phyloP scores from a whole-genome alignment of 2,329 filamentous ascomycete species.

The Xylariales sp. region DNA sequence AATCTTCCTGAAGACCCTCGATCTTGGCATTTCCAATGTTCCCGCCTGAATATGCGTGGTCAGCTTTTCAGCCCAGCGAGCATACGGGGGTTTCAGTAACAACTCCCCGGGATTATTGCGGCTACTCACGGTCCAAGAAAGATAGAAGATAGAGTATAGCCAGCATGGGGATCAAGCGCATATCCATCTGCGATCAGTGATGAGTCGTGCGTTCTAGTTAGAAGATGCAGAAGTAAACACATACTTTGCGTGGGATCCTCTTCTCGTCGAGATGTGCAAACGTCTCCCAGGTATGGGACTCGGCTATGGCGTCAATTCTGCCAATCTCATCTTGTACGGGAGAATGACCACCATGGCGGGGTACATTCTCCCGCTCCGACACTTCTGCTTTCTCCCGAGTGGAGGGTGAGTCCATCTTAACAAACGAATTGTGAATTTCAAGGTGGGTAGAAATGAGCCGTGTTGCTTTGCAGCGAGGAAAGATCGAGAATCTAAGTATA shows the following conservation, averaged over 20 bases:
- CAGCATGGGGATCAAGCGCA: conserved; percentile 57
- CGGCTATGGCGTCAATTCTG: conserved; percentile 15
- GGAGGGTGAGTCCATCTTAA: not conserved
- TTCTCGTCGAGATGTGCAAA: conserved; percentile 48
- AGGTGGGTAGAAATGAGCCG: not conserved
- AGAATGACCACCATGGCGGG: conserved; percentile 9
- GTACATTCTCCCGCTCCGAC: conserved; percentile 11
- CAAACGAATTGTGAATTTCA: not conserved
- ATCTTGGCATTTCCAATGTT: conserved; percentile 68
- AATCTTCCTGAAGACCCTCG: conserved; percentile 46
- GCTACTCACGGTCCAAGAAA: conserved; percentile 54
- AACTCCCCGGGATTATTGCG: too few species aligned
- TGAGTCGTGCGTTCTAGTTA: not conserved
- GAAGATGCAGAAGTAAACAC: not conserved
- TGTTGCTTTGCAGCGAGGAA: not conserved
- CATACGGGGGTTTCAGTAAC: too few species aligned
- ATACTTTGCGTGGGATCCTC: conserved; percentile 51
- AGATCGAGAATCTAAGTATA: conserved; percentile 4
- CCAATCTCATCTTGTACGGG: conserved; percentile 8
- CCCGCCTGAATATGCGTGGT: too few species aligned
- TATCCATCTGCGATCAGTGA: conserved; percentile 37
- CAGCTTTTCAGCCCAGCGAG: too few species aligned
- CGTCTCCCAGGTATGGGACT: conserved; percentile 17
- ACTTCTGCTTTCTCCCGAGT: conserved; percentile 13
- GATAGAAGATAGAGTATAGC: conserved; percentile 63